Evolutionary conservation across 257 asterid species (phyloP).

Genomic region (Fraxinus americana): DNA sequence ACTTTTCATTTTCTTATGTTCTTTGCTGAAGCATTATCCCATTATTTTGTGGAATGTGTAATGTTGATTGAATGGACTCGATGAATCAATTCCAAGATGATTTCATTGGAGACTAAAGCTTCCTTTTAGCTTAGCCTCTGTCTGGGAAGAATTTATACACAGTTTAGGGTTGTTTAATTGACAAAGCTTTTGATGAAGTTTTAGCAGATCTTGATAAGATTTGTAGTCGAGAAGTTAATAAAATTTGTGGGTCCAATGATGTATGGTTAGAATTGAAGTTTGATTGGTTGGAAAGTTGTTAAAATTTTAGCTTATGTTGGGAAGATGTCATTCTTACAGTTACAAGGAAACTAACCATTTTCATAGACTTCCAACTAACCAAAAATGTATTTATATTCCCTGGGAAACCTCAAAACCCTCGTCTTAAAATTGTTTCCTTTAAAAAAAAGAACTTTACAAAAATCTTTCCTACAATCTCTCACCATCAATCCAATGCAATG

Average conservation of each 20-base stretch:
- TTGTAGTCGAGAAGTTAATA: no score
- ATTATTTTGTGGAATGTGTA: conserved; percentile 14
- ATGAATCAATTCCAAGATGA: background rate
- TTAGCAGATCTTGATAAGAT: no score
- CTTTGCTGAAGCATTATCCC: background rate
- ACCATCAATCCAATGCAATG: conserved; percentile 36
- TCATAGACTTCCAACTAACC: background rate
- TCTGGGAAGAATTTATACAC: no score
- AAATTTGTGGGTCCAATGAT: no score
- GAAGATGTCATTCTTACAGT: background rate
- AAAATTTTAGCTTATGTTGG: no score
- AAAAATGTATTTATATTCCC: conserved; percentile 9
- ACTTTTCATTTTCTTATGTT: background rate
- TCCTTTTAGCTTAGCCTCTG: background rate
- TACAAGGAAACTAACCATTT: background rate
- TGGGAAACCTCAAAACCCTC: conserved; percentile 37
- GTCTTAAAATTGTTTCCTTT: conserved; percentile 3
- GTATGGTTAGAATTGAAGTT: no score
- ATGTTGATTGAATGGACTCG: background rate
- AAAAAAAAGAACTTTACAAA: conserved; percentile 5
- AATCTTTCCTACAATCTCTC: conserved; percentile 53
- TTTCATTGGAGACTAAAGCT: background rate
- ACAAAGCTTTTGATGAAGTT: no score
- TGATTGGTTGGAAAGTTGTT: no score
- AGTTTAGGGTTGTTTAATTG: no score